Conservation (phyloP, 768 basidiomycete genomes). For the Psilocybe azurescens region DNA sequence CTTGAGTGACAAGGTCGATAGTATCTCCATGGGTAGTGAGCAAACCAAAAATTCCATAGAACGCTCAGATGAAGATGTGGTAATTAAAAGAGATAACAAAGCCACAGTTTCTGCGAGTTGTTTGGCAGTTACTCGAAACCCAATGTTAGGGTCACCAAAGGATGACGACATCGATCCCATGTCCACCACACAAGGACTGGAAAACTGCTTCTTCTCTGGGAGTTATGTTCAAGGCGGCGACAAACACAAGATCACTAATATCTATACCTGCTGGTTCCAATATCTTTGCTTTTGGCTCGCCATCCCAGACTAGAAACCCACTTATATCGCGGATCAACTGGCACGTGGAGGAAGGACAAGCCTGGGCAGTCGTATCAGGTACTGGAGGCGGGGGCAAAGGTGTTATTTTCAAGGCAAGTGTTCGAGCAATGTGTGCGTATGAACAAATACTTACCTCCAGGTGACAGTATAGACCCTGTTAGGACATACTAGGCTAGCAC, state of each 20-base stretch:
- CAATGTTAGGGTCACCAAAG: too few relatives aligned
- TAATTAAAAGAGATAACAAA: too few relatives aligned
- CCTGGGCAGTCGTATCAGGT: slow-evolving; percentile 77
- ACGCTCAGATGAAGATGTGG: too few relatives aligned
- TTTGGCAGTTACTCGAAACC: slow-evolving; percentile 40
- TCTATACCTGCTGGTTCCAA: slow-evolving; percentile 38
- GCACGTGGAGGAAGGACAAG: slow-evolving; percentile 65
- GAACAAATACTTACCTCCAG: neutral
- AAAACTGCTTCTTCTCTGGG: too few relatives aligned
- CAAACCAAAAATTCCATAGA: too few relatives aligned
- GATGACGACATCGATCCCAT: too few relatives aligned
- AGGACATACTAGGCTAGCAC: slow-evolving; percentile 73
- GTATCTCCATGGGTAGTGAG: too few relatives aligned
- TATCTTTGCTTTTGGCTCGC: slow-evolving; percentile 65
- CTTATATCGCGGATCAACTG: slow-evolving; percentile 61
- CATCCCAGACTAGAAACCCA: slow-evolving; percentile 46
- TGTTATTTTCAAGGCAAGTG: slow-evolving; percentile 67
- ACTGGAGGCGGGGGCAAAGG: slow-evolving; percentile 60
- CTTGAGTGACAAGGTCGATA: too few relatives aligned
- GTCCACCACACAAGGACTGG: too few relatives aligned
- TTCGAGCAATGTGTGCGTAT: neutral
- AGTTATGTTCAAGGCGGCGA: neutral
- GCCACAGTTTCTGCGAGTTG: too few relatives aligned
- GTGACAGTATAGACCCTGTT: slow-evolving; percentile 56
- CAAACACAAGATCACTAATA: slow-evolving; percentile 14